Evolutionary conservation across 306 rosid genomes (phyloP), one percentile per base, ranked within the genome.

Genomic region (Begonia masoniana): DNA sequence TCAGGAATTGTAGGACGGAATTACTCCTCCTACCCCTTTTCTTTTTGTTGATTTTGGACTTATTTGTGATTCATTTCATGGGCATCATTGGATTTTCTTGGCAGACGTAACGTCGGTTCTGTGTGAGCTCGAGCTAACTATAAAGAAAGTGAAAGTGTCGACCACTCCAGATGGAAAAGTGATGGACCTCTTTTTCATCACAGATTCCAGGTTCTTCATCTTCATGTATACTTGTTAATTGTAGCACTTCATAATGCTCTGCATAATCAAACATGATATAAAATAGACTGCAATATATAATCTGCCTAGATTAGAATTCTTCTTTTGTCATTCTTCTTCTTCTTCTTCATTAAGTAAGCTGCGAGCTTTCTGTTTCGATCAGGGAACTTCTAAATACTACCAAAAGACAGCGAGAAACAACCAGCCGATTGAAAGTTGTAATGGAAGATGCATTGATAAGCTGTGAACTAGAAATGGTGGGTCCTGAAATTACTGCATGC

Each of bases 131-230:
- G 99, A 91, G 78, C 81, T 91, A 71, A 71, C 60, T 36, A 86
- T 91, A 52, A 70, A 79, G 62, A 91, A 81, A 79, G 96, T 91
- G 67, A 91, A 91, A 81, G 92, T 91, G 36, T 91, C 96, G 42
- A 86, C 92, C 14, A 91, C 96, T 14, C 99, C 99, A 1, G 99
- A 91, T 66, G 96, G 88, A 55, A 86, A 63, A 86, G 96, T 86
- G 59, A 77, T 91, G 80, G 94, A 91, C 71, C 75, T 91, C 62
- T 91, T 91, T 79, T 83, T 91, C 79, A 68, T 91, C 81, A 77
- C 86, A 21, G 99, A 91, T 57, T 65, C 81, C 69, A 91, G 97
- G 97, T 85, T 63, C 48, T 13, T 19, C 53, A 45, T 68, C 63
- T 11, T 50, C 9, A 4, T 50, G n/a, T 50, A 11, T 50, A 10